Evolutionary conservation across 1,284 basidiomycete genomes (phyloP).

Genomic region (Hypsizygus ulmarius): DNA sequence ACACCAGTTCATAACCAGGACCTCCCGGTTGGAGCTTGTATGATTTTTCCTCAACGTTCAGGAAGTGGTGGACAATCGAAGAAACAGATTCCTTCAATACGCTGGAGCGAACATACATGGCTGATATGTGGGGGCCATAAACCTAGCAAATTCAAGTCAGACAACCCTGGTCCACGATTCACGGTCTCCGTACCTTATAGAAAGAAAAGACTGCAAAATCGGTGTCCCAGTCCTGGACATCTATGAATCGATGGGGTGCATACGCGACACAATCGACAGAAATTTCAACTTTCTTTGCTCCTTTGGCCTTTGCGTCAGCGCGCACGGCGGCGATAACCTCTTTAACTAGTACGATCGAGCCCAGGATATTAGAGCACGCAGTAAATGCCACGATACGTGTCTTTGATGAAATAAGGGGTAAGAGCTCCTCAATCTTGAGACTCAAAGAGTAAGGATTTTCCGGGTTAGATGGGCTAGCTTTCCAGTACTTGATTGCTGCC

Average conservation of each 20-base stretch:
- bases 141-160: conserved; percentile 40
- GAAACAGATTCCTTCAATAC: conserved; percentile 48
- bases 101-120: conserved; percentile 54
- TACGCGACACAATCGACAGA: conserved; percentile 78
- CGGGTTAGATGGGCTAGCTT: conserved; percentile 43
- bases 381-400: conserved; percentile 76
- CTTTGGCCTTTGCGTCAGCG: conserved; percentile 46
- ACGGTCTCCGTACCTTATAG: conserved; percentile 68
- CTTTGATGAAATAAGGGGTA: conserved; percentile 57
- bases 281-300: conserved; percentile 62
- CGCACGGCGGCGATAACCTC: conserved; percentile 53
- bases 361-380: conserved; percentile 76
- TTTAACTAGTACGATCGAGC: conserved; percentile 62
- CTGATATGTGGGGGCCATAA: conserved; percentile 72
- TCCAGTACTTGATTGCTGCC: conserved; percentile 59
- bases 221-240: conserved; percentile 73
- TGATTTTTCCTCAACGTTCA: conserved; percentile 44
- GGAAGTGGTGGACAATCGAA: conserved; percentile 71
- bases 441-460: conserved; percentile 67
- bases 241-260: conserved; percentile 68
- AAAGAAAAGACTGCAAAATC: conserved; percentile 72
- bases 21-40: conserved; percentile 73
- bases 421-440: conserved; percentile 55
- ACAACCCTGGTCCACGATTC: not conserved
- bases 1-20: conserved; percentile 70